Conservation (phyloP, 2,329 filamentous ascomycete species). For the Trichothecium sympodiale region DNA sequence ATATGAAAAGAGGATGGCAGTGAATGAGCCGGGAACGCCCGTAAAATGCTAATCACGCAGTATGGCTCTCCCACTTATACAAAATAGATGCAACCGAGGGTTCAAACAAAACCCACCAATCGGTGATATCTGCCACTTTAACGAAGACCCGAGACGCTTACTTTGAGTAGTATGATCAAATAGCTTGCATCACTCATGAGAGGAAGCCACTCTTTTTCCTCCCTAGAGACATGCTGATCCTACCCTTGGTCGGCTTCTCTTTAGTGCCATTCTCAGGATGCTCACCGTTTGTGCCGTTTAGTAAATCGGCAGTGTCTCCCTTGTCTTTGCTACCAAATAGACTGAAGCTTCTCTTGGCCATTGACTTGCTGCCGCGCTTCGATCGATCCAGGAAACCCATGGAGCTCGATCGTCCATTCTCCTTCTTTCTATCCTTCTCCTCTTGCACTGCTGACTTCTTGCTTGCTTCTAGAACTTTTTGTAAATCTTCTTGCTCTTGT, state of each 20-base stretch:
- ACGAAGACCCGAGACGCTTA: not conserved
- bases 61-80: no score
- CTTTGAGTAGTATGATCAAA: not conserved
- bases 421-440: slow-evolving; percentile 27
- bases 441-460: slow-evolving; percentile 49
- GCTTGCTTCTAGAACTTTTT: slow-evolving; percentile 54
- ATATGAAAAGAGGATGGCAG: no score
- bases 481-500: slow-evolving; percentile 50
- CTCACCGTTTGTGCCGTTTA: slow-evolving; percentile 11
- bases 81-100: no score
- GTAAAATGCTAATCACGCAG: no score
- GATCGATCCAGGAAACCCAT: slow-evolving; percentile 51
- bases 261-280: slow-evolving; percentile 26
- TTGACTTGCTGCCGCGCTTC: slow-evolving; percentile 63
- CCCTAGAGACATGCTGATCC: slow-evolving; percentile 56
- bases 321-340: slow-evolving; percentile 40
- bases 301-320: slow-evolving; percentile 13
- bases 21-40: no score
- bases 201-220: slow-evolving; percentile 56
- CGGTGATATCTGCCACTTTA: no score
- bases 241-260: slow-evolving; percentile 42
- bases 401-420: slow-evolving; percentile 25
- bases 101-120: no score
- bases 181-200: slow-evolving; percentile 9
- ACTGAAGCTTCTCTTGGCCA: slow-evolving; percentile 64